Evolutionary conservation across 164 flowering plant species (phyloP).

Genomic region (Brasenia schreberi): DNA sequence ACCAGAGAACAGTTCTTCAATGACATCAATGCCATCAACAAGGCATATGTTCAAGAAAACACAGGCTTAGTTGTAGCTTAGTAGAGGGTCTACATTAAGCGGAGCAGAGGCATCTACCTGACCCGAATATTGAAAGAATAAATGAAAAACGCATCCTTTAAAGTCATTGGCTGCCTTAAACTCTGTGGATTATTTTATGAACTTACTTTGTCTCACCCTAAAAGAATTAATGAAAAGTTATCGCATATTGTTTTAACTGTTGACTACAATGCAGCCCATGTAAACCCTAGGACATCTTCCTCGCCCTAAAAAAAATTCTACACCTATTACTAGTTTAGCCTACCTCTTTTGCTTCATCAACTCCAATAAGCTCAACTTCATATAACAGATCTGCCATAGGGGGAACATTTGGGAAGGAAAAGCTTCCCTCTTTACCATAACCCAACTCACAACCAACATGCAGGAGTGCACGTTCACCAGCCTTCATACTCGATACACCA

Average conservation of each 20-base stretch:
- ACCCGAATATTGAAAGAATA: no score
- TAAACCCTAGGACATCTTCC: not conserved
- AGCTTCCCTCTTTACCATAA: constrained; percentile 92
- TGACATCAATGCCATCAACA: not conserved
- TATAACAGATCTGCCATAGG: constrained; percentile 82
- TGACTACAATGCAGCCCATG: not conserved
- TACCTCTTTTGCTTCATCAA: constrained; percentile 93
- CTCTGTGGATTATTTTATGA: no score
- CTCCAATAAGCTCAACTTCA: constrained; percentile 95
- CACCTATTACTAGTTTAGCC: not conserved
- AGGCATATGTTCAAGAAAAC: no score
- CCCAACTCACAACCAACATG: constrained; percentile 93
- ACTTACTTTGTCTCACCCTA: no score
- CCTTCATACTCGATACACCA: constrained; percentile 75
- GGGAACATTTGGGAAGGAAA: constrained; percentile 98
- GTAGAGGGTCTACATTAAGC: no score
- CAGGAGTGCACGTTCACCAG: constrained; percentile 81
- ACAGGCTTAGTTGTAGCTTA: no score
- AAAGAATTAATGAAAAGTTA: no score
- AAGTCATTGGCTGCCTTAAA: not conserved
- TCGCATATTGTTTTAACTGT: no score
- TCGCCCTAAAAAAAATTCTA: not conserved
- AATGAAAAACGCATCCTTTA: not conserved
- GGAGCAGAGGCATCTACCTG: no score
- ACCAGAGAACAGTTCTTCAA: not conserved